phyloP scores from a whole-genome alignment of 345 rosid genomes.

The Odontarrhena argentea region DNA sequence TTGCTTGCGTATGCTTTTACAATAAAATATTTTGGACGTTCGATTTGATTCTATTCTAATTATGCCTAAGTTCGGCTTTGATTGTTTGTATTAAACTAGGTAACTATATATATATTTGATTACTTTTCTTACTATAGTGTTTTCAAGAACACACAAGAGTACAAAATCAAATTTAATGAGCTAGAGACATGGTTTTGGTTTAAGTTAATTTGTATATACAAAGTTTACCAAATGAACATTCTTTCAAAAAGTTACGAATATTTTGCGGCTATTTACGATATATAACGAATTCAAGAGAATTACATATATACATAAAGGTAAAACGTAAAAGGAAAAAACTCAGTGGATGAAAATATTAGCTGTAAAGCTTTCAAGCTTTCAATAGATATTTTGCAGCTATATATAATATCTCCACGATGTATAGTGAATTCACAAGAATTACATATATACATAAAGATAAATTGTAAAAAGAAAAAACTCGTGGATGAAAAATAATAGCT shows the following conservation, averaged over 20 bases:
- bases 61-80: slow-evolving; percentile 24
- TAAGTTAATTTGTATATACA: background rate
- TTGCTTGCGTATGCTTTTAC: background rate
- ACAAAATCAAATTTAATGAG: background rate
- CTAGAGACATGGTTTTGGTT: background rate
- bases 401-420: no score
- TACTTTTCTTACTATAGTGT: background rate
- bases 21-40: slow-evolving; percentile 14
- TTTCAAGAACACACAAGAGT: background rate
- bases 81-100: slow-evolving; percentile 16
- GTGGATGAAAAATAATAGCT: no score
- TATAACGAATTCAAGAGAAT: no score
- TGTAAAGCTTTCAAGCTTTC: background rate
- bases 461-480: no score
- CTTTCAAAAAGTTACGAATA: no score
- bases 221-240: background rate
- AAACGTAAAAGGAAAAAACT: no score
- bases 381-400: no score
- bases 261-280: no score
- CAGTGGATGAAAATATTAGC: background rate
- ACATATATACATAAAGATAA: no score
- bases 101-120: slow-evolving; percentile 9
- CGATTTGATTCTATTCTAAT: slow-evolving; percentile 18
- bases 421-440: no score
- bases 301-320: no score